Evolutionary conservation across 177 flowering plant species (phyloP).

Genomic region (Vitis hybrid): DNA sequence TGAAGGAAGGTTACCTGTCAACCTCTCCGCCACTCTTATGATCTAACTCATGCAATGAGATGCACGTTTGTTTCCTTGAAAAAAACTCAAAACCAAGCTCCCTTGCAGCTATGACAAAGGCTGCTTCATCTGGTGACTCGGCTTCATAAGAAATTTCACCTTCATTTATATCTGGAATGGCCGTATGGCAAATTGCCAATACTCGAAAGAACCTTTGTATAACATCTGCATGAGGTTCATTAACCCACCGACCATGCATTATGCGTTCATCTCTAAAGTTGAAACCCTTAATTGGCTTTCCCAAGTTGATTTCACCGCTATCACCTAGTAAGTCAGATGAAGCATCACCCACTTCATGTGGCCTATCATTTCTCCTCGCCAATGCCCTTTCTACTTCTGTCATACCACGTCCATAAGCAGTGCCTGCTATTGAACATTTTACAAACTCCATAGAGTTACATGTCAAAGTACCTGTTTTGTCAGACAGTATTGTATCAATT

Average conservation of each 20-base stretch:
- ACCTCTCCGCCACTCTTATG: constrained; percentile 37
- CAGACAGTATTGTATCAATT: constrained; percentile 75
- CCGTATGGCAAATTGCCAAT: constrained; percentile 82
- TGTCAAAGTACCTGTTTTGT: constrained; percentile 89
- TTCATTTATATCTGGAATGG: constrained; percentile 54
- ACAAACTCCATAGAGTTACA: constrained; percentile 93
- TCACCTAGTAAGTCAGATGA: constrained; percentile 21
- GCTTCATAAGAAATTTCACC: constrained; percentile 74
- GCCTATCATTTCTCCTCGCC: constrained; percentile 31
- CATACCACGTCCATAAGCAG: constrained; percentile 69
- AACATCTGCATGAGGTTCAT: constrained; percentile 49
- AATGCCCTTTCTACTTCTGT: constrained; percentile 77
- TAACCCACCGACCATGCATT: constrained; percentile 75
- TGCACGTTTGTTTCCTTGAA: constrained; percentile 66
- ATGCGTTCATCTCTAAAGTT: constrained; percentile 79
- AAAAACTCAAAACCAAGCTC: constrained; percentile 81
- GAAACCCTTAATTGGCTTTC: constrained; percentile 60
- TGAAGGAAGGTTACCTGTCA: constrained; percentile 47
- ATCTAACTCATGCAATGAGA: constrained; percentile 64
- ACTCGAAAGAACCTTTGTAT: constrained; percentile 71
- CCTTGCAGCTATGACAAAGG: constrained; percentile 83
- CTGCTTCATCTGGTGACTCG: constrained; percentile 95
- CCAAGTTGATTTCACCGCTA: constrained; percentile 16
- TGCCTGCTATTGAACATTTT: constrained; percentile 79
- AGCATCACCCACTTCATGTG: constrained; percentile 19